phyloP scores from a whole-genome alignment of 805 yeast genomes.

The Kodamaea jinghongensis region DNA sequence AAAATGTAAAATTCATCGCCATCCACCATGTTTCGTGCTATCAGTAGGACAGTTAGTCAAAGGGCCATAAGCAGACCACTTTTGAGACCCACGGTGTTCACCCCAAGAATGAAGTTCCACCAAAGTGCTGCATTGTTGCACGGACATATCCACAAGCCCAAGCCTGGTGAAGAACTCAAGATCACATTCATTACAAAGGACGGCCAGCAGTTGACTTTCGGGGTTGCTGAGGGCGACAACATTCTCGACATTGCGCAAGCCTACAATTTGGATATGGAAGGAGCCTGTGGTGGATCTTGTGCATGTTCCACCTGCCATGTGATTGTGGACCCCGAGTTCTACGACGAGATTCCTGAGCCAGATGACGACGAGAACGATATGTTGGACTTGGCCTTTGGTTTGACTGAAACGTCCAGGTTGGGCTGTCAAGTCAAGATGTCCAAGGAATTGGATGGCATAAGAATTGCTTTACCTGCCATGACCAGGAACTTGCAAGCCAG shows the following conservation, averaged over 20 bases:
- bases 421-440: slow-evolving; percentile 93
- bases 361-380: slow-evolving; percentile 97
- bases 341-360: slow-evolving; percentile 90
- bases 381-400: slow-evolving; percentile 96
- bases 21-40: too few species aligned
- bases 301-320: slow-evolving; percentile 98
- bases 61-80: too few species aligned
- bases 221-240: slow-evolving; percentile 90
- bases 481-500: slow-evolving; percentile 84
- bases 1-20: too few species aligned
- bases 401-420: slow-evolving; percentile 92
- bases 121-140: slow-evolving; percentile 40
- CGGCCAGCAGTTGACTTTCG: slow-evolving; percentile 76
- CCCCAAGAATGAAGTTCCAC: slow-evolving; percentile 11
- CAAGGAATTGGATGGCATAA: slow-evolving; percentile 85
- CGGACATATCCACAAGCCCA: slow-evolving; percentile 88
- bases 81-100: too few species aligned
- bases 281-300: slow-evolving; percentile 98
- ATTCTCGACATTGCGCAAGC: slow-evolving; percentile 94
- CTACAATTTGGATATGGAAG: slow-evolving; percentile 91
- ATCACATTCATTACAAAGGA: slow-evolving; percentile 90
- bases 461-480: slow-evolving; percentile 97
- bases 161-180: slow-evolving; percentile 82
- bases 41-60: too few species aligned
- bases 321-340: slow-evolving; percentile 91